Evolutionary conservation across 345 rosid genomes (phyloP).

Genomic region (Lenwebbia sp.): DNA sequence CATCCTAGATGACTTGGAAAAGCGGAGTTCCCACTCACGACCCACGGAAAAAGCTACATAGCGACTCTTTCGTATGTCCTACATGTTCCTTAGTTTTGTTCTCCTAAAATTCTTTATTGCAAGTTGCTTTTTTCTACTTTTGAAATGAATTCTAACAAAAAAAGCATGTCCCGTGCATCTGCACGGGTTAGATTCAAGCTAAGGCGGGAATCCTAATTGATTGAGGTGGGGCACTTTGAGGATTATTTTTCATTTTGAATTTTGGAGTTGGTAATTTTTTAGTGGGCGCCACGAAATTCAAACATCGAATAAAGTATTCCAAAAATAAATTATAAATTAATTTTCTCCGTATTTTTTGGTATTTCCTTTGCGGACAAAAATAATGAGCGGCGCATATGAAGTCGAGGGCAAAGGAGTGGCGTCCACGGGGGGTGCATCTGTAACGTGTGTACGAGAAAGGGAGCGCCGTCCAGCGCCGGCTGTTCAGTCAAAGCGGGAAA

Average conservation of each 20-base stretch:
- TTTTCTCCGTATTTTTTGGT: background rate
- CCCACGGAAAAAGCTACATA: background rate
- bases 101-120: background rate
- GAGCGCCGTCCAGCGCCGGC: background rate
- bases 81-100: background rate
- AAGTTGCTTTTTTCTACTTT: background rate
- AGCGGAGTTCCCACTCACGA: background rate
- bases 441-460: background rate
- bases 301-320: background rate
- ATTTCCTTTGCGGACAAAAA: background rate
- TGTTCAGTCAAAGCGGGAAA: background rate
- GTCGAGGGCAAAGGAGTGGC: background rate
- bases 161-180: background rate
- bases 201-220: background rate
- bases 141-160: background rate
- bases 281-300: background rate
- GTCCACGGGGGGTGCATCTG: background rate
- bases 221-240: background rate
- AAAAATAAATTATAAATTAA: background rate
- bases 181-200: background rate
- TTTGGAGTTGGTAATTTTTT: background rate
- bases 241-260: background rate
- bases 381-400: background rate
- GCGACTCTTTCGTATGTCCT: background rate
- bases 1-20: background rate